Evolutionary conservation across 192 early-diverging fungal genomes (phyloP).

Genomic region (Coemansia sp.): DNA sequence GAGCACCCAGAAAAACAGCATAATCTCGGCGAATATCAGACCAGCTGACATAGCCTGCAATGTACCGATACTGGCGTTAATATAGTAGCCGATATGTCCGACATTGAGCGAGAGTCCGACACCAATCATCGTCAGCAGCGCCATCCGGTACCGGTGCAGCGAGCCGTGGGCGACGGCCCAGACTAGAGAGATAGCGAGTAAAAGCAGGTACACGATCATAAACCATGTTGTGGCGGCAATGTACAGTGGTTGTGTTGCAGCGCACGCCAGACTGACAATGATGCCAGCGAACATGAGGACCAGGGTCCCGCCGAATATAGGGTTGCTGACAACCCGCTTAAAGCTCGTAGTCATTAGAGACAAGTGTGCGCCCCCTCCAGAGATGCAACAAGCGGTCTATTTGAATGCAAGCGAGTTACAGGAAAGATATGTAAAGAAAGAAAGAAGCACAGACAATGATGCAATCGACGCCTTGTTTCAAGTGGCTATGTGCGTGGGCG

Average conservation of each 20-base stretch:
- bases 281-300: slow-evolving; percentile 46
- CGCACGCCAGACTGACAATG: slow-evolving; percentile 37
- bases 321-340: slow-evolving; percentile 43
- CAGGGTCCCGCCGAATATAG: slow-evolving; percentile 51
- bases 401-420: background rate
- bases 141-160: slow-evolving; percentile 52
- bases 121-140: slow-evolving; percentile 49
- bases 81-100: slow-evolving; percentile 54
- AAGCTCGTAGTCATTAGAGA: slow-evolving; percentile 14
- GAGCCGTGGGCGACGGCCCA: slow-evolving; percentile 33
- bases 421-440: background rate
- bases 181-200: slow-evolving; percentile 28
- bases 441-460: background rate
- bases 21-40: slow-evolving; percentile 54
- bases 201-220: slow-evolving; percentile 38
- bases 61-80: slow-evolving; percentile 43
- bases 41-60: slow-evolving; percentile 56
- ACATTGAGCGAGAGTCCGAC: slow-evolving; percentile 40
- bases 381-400: background rate
- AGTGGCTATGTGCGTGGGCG: background rate
- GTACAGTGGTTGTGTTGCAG: slow-evolving; percentile 35
- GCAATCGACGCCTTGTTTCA: background rate
- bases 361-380: background rate
- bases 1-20: slow-evolving; percentile 68
- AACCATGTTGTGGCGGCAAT: slow-evolving; percentile 53